phyloP scores from a whole-genome alignment of 345 rosid genomes.

The Excoecaria cochinchinensis region DNA sequence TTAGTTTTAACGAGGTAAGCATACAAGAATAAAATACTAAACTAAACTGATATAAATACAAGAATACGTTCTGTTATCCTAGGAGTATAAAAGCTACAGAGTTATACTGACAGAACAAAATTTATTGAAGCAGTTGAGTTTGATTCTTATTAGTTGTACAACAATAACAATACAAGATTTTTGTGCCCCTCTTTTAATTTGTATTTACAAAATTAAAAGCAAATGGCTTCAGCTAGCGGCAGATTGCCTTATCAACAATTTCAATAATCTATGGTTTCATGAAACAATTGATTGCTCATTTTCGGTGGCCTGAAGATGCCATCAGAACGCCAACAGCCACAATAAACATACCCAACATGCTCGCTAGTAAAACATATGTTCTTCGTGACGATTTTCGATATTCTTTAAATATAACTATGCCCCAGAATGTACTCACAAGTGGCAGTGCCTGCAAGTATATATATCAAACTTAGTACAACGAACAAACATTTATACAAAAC shows the following conservation, averaged over 20 bases:
- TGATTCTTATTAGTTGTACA: not conserved
- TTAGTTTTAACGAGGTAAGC: too few relatives aligned
- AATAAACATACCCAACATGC: slow-evolving; percentile 74
- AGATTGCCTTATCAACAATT: not conserved
- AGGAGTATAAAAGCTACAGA: too few relatives aligned
- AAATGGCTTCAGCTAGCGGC: not conserved
- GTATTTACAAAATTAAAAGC: not conserved
- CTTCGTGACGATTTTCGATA: slow-evolving; percentile 68
- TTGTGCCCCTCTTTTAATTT: not conserved
- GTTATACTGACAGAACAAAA: not conserved
- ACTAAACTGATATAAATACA: too few relatives aligned
- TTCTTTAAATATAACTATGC: slow-evolving; percentile 79
- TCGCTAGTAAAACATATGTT: slow-evolving; percentile 62
- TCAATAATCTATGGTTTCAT: not conserved
- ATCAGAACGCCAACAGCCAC: slow-evolving; percentile 74
- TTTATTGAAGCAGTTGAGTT: not conserved
- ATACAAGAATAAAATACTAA: too few relatives aligned
- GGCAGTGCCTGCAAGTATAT: slow-evolving; percentile 68
- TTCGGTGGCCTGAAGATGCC: slow-evolving; percentile 81
- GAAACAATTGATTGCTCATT: slow-evolving; percentile 32
- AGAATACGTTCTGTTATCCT: too few relatives aligned
- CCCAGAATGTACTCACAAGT: slow-evolving; percentile 94
- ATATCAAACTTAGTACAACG: too few relatives aligned
- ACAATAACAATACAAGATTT: not conserved
- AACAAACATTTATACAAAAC: too few relatives aligned